phyloP scores from a whole-genome alignment of 2,329 filamentous ascomycete species.

The Arthrobotrys megalospora region DNA sequence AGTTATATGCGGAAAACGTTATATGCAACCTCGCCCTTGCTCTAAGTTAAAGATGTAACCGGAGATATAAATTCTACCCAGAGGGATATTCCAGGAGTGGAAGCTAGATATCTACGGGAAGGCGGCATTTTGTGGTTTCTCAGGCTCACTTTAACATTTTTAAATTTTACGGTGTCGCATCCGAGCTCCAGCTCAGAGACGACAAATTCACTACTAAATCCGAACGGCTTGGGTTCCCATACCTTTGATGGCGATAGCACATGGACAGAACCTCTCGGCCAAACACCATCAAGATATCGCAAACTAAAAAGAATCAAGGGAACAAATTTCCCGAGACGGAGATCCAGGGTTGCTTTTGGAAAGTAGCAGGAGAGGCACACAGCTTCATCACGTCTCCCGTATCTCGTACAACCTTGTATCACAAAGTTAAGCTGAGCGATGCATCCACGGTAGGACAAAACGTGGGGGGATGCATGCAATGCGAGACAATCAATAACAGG shows the following conservation, averaged over 20 bases:
- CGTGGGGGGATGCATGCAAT: constrained; percentile 1
- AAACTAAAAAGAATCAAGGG: not conserved
- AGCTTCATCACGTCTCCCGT: not conserved
- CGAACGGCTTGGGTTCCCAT: not conserved
- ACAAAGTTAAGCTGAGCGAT: not conserved
- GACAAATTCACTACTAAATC: not conserved
- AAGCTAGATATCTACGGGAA: not conserved
- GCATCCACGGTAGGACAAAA: not conserved
- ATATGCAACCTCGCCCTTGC: constrained; percentile 4
- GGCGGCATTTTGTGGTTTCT: not conserved
- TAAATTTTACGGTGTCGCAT: not conserved
- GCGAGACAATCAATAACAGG: not conserved
- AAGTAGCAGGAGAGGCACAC: constrained; percentile 27
- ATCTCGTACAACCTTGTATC: not conserved
- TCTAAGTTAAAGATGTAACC: not conserved
- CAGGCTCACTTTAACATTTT: not conserved
- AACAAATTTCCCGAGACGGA: constrained; percentile 12
- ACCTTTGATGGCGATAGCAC: not conserved
- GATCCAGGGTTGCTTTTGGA: constrained; percentile 41
- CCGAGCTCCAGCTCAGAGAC: too few species aligned
- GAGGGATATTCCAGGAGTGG: not conserved
- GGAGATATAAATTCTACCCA: not conserved
- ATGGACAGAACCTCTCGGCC: not conserved
- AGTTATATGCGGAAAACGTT: constrained; percentile 17
- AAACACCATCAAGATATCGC: too few species aligned